Conservation (phyloP, 371 early-diverging fungal genomes). For the Mucor sp. region DNA sequence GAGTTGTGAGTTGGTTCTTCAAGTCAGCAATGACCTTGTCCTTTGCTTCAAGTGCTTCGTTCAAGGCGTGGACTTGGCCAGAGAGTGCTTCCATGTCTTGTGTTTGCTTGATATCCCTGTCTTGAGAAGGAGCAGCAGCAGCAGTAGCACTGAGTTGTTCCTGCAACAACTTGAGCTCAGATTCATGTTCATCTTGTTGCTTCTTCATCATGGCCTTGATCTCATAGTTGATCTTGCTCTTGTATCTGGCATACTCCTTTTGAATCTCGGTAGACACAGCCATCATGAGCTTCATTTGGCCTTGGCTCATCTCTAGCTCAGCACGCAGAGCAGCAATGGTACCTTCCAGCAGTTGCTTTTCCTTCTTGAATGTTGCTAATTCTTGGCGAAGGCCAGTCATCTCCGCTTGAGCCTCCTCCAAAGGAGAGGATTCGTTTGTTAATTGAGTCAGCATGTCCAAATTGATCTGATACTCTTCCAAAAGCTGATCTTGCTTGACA, state of each 20-base stretch:
- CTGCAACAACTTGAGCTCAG: slow-evolving; percentile 13
- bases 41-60: slow-evolving; percentile 4
- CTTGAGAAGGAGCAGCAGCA: background rate
- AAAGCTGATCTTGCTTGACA: slow-evolving; percentile 20
- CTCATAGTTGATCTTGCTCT: slow-evolving; percentile 8
- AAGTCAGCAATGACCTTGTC: slow-evolving; percentile 5
- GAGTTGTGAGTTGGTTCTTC: slow-evolving; percentile 12
- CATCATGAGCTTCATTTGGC: slow-evolving; percentile 37
- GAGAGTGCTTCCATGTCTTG: background rate
- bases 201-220: slow-evolving; percentile 8
- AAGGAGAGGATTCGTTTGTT: slow-evolving; percentile 9
- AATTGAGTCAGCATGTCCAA: slow-evolving; percentile 7
- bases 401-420: slow-evolving; percentile 9
- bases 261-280: slow-evolving; percentile 36
- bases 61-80: slow-evolving; percentile 1
- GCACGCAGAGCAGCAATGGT: slow-evolving; percentile 23
- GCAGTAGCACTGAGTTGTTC: slow-evolving; percentile 3
- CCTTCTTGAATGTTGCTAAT: slow-evolving; percentile 10
- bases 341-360: slow-evolving; percentile 22
- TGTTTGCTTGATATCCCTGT: background rate
- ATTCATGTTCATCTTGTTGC: slow-evolving; percentile 13
- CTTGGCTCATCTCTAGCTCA: slow-evolving; percentile 30
- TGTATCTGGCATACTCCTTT: slow-evolving; percentile 28
- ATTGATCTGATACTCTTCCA: slow-evolving; percentile 18
- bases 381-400: slow-evolving; percentile 21